phyloP scores from a whole-genome alignment of 495 filamentous ascomycete genomes.

The Cenococcum geophilum region DNA sequence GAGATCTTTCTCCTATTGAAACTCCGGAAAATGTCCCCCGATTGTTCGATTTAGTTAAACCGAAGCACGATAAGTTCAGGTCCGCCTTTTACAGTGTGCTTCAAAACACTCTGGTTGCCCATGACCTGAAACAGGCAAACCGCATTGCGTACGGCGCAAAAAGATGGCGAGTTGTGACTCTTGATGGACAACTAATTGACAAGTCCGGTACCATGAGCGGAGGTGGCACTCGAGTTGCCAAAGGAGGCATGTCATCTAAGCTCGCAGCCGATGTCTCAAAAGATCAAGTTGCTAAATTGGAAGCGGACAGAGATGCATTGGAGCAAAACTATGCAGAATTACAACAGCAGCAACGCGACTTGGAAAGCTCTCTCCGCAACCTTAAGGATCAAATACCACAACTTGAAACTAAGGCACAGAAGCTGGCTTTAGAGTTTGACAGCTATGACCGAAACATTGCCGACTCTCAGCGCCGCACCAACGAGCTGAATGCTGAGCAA shows the following conservation, averaged over 20 bases:
- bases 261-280: slow-evolving; percentile 75
- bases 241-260: slow-evolving; percentile 92
- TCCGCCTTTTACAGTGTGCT: slow-evolving; percentile 92
- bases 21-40: slow-evolving; percentile 90
- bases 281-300: slow-evolving; percentile 81
- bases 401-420: slow-evolving; percentile 85
- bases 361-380: slow-evolving; percentile 65
- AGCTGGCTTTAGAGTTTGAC: slow-evolving; percentile 82
- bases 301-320: slow-evolving; percentile 74
- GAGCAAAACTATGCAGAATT: slow-evolving; percentile 76
- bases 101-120: slow-evolving; percentile 88
- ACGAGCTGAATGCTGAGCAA: slow-evolving; percentile 73
- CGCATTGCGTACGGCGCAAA: slow-evolving; percentile 89
- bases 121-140: slow-evolving; percentile 87
- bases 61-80: slow-evolving; percentile 79
- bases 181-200: slow-evolving; percentile 92
- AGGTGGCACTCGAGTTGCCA: slow-evolving; percentile 81
- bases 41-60: slow-evolving; percentile 85
- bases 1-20: slow-evolving; percentile 68
- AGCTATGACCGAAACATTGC: slow-evolving; percentile 76
- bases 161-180: slow-evolving; percentile 91
- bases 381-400: slow-evolving; percentile 77
- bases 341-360: slow-evolving; percentile 68
- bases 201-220: slow-evolving; percentile 97
- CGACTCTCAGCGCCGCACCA: slow-evolving; percentile 75